A percentile compares a stretch with the other conserved stretches of the same genome.
phyloP scores from a whole-genome alignment of 345 rosid species.

The Aurinia saxatilis region DNA sequence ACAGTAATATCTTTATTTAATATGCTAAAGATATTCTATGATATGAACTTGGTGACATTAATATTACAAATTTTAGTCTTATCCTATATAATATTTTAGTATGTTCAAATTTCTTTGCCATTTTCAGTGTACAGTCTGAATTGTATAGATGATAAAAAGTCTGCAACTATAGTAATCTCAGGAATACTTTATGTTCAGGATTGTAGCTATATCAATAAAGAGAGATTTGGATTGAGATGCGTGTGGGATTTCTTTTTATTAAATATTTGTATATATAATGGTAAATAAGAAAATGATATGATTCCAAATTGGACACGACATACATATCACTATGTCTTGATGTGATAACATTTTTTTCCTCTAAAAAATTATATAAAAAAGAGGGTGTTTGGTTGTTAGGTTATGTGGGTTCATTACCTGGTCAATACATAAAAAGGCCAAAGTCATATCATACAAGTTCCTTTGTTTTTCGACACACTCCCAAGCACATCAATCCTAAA shows the following conservation, averaged over 20 bases:
- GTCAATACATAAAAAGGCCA: constrained; percentile 26
- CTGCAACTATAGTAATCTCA: constrained; percentile 2
- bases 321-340: constrained; percentile 24
- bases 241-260: constrained; percentile 26
- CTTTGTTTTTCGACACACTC: constrained; percentile 3
- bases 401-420: constrained; percentile 27
- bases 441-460: constrained; percentile 22
- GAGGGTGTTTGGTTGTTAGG: constrained; percentile 19
- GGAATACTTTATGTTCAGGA: constrained; percentile 13
- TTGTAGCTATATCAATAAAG: constrained; percentile 25
- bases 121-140: background rate
- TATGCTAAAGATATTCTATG: too few species aligned
- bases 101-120: background rate
- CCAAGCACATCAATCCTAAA: constrained; percentile 6
- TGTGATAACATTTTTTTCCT: constrained; percentile 22
- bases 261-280: background rate
- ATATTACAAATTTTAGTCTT: background rate
- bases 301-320: constrained; percentile 35
- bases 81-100: background rate
- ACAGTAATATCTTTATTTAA: too few species aligned
- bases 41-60: background rate
- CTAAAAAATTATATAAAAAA: background rate
- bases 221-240: constrained; percentile 29
- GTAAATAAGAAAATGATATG: constrained; percentile 25
- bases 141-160: constrained; percentile 6